Percentiles rank a stretch among this genome's conserved stretches.
Evolutionary conservation across 2,329 filamentous ascomycete genomes (phyloP).

Genomic region (Apiospora arundinis): DNA sequence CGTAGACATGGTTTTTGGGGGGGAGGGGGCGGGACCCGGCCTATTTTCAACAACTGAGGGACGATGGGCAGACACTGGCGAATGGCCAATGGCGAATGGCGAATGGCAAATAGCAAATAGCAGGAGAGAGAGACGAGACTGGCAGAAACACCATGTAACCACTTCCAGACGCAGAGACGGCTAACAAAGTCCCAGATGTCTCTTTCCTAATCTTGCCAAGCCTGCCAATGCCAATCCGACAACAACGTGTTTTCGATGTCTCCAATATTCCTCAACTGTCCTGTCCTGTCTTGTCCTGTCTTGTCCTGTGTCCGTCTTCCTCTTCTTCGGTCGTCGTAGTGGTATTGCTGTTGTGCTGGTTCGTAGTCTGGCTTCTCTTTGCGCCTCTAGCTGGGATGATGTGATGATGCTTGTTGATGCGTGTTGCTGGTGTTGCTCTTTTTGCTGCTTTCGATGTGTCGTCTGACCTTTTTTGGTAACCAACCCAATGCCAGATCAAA

Average conservation of each 20-base stretch:
- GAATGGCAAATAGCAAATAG: no score
- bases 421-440: background rate
- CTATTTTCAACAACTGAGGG: background rate
- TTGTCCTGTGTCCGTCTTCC: background rate
- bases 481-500: constrained; percentile 27
- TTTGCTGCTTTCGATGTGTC: constrained; percentile 30
- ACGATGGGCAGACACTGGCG: background rate
- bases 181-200: constrained; percentile 15
- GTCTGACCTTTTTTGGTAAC: constrained; percentile 36
- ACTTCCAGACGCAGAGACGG: background rate
- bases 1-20: constrained; percentile 37
- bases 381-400: background rate
- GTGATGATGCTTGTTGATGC: background rate
- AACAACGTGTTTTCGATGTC: background rate
- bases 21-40: constrained; percentile 20
- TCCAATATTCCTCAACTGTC: background rate
- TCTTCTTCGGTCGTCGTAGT: background rate
- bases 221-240: background rate
- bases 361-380: background rate
- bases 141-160: constrained; percentile 16
- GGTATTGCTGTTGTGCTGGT: background rate
- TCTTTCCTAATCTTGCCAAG: constrained; percentile 30
- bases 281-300: background rate
- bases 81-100: background rate
- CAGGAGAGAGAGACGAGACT: constrained; percentile 9